phyloP scores from a whole-genome alignment of 2,329 filamentous ascomycete genomes.

The Penicillium sclerotiorum region DNA sequence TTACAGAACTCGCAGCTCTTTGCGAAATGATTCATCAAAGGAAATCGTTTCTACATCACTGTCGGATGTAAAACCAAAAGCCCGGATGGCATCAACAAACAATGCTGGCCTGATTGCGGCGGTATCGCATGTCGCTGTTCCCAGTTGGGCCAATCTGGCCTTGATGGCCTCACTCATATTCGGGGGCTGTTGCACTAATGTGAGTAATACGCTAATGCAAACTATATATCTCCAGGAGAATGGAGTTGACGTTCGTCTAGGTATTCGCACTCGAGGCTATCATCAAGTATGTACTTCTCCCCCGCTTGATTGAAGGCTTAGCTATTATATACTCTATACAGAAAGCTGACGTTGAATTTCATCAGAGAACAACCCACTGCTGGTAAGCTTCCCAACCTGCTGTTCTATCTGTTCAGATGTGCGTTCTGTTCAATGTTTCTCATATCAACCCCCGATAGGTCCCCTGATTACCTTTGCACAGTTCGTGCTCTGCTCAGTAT shows the following conservation, averaged over 20 bases:
- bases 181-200: slow-evolving; percentile 93
- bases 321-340: too few species aligned
- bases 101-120: slow-evolving; percentile 29
- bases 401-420: background rate
- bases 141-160: slow-evolving; percentile 64
- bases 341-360: too few species aligned
- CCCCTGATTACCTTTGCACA: slow-evolving; percentile 87
- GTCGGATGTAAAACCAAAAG: too few species aligned
- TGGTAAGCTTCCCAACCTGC: slow-evolving; percentile 55
- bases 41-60: background rate
- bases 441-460: slow-evolving; percentile 51
- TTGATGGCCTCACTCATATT: slow-evolving; percentile 85
- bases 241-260: slow-evolving; percentile 46
- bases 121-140: slow-evolving; percentile 45
- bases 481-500: slow-evolving; percentile 79
- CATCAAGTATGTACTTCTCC: slow-evolving; percentile 79
- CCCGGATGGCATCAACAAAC: too few species aligned
- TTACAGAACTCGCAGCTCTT: background rate
- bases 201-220: slow-evolving; percentile 47
- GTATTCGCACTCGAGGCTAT: slow-evolving; percentile 97
- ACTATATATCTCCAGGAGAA: too few species aligned
- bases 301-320: too few species aligned
- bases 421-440: background rate
- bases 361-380: slow-evolving; percentile 84
- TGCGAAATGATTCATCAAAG: background rate